A percentile compares a stretch with the other conserved stretches of the same genome.
Evolutionary conservation across 306 rosid species (phyloP).

Genomic region (Trifolium pratense): DNA sequence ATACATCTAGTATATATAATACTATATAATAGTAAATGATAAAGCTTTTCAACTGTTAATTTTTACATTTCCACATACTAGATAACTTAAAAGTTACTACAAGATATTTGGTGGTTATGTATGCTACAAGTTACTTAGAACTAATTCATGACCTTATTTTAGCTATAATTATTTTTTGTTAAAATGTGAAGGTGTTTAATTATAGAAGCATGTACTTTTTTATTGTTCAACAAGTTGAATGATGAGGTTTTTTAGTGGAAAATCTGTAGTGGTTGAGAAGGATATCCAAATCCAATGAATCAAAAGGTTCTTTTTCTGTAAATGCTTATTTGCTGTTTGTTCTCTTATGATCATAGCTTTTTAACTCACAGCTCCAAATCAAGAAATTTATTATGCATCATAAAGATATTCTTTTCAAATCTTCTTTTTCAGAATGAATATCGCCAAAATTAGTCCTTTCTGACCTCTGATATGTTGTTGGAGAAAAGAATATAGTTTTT

Average conservation of each 20-base stretch:
- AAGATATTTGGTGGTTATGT: too few relatives aligned
- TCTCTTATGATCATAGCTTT: background rate
- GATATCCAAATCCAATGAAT: conserved; percentile 31
- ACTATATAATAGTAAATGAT: too few relatives aligned
- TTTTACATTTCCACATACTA: too few relatives aligned
- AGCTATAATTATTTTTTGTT: background rate
- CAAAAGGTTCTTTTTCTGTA: background rate
- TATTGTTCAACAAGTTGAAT: conserved; percentile 35
- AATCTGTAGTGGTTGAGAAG: conserved; percentile 34
- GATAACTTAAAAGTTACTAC: too few relatives aligned
- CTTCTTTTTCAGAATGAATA: too few relatives aligned
- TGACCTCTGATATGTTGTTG: background rate
- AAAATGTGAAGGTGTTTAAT: conserved; percentile 4
- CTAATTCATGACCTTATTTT: too few relatives aligned
- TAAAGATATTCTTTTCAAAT: background rate
- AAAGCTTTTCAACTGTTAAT: too few relatives aligned
- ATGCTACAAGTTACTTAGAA: too few relatives aligned
- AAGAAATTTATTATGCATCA: conserved; percentile 8
- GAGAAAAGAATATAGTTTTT: too few relatives aligned
- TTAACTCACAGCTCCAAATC: background rate
- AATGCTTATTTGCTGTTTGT: conserved; percentile 13
- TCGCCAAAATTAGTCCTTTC: background rate
- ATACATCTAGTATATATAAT: too few relatives aligned
- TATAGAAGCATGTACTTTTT: background rate
- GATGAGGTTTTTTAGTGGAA: conserved; percentile 24